A percentile compares a stretch with the other conserved stretches of the same genome.
Conservation (phyloP, 2,329 filamentous ascomycete species). For the Calonectria pseudoturangicola region DNA sequence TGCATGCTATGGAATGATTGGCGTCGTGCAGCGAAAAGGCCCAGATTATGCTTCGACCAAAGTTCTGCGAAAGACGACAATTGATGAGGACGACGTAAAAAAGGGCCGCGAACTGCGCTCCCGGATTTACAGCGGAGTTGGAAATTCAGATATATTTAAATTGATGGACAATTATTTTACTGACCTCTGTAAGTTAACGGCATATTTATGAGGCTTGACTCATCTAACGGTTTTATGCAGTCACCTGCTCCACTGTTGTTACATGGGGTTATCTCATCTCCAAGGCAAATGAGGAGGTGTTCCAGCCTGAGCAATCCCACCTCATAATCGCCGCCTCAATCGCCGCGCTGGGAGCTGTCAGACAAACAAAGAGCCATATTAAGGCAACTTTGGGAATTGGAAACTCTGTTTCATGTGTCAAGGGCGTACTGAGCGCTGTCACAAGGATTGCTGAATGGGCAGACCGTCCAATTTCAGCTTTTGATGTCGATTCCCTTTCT, state of each 20-base stretch:
- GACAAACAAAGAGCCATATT: constrained; percentile 28
- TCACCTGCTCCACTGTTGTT: constrained; percentile 43
- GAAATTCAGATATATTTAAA: constrained; percentile 43
- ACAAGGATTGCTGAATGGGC: constrained; percentile 1
- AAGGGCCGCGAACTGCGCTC: constrained; percentile 36
- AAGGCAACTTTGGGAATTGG: constrained; percentile 26
- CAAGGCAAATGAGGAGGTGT: constrained; percentile 23
- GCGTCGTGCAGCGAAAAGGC: constrained; percentile 44
- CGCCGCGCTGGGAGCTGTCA: constrained; percentile 8
- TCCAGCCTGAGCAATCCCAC: constrained; percentile 11
- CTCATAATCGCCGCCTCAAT: constrained; percentile 11
- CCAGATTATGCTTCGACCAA: constrained; percentile 39
- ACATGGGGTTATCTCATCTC: constrained; percentile 31
- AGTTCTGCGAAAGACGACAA: constrained; percentile 37
- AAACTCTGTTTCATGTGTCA: constrained; percentile 25
- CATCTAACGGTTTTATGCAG: constrained; percentile 27
- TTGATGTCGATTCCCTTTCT: constrained; percentile 1
- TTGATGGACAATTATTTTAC: constrained; percentile 46
- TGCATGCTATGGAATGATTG: constrained; percentile 48
- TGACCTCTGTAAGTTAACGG: constrained; percentile 38
- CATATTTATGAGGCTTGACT: neutral
- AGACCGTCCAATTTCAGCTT: neutral
- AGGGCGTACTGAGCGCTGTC: neutral
- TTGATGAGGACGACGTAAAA: constrained; percentile 40
- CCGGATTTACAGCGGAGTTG: constrained; percentile 42